Conservation (phyloP, 352 stramenopile genomes). For the Paralagenidium karlingii region DNA sequence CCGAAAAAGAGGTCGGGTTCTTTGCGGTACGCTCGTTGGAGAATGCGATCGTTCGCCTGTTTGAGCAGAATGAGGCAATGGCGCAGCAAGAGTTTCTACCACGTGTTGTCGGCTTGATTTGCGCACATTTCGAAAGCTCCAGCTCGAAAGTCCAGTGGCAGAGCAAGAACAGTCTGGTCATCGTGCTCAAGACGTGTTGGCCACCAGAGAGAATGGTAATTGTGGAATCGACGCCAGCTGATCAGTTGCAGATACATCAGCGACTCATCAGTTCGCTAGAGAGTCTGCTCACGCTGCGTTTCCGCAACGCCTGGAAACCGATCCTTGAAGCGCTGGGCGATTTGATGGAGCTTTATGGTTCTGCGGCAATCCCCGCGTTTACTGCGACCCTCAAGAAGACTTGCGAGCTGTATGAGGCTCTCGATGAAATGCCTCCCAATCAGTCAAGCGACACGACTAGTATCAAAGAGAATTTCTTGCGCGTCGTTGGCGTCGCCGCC, state of each 20-base stretch:
- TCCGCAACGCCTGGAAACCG: slow-evolving; percentile 68
- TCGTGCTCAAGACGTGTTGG: slow-evolving; percentile 48
- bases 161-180: slow-evolving; percentile 39
- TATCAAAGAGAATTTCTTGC: slow-evolving; percentile 42
- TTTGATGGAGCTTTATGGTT: slow-evolving; percentile 62
- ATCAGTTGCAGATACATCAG: no score
- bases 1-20: slow-evolving; percentile 43
- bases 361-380: slow-evolving; percentile 34
- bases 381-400: slow-evolving; percentile 57
- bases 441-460: slow-evolving; percentile 16
- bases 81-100: slow-evolving; percentile 51
- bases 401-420: slow-evolving; percentile 69
- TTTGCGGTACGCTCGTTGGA: slow-evolving; percentile 57
- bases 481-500: slow-evolving; percentile 49
- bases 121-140: slow-evolving; percentile 56
- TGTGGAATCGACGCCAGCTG: slow-evolving; percentile 38
- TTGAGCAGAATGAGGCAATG: no score
- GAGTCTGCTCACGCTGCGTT: slow-evolving; percentile 72
- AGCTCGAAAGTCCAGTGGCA: slow-evolving; percentile 49
- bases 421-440: slow-evolving; percentile 45
- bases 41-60: slow-evolving; percentile 44
- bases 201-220: slow-evolving; percentile 26
- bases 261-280: slow-evolving; percentile 65
- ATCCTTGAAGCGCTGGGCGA: slow-evolving; percentile 61
- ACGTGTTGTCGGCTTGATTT: slow-evolving; percentile 58